Evolutionary conservation across 176 grass and related monocot species (phyloP).

Genomic region (Paspalum vaginatum): DNA sequence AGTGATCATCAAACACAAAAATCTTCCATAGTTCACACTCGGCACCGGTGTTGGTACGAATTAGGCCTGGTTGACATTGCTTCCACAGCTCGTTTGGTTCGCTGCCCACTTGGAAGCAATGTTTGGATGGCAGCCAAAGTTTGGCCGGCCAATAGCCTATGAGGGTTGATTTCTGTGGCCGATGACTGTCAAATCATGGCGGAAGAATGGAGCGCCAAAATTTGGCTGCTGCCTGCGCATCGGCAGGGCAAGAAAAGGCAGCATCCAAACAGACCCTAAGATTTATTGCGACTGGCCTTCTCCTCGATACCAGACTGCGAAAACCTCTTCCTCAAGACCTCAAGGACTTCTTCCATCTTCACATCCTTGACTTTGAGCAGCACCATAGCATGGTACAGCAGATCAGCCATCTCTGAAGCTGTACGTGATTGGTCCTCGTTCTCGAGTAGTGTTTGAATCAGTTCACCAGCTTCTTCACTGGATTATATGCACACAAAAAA

Average conservation of each 20-base stretch:
- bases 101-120: too few relatives aligned
- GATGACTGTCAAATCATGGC: too few relatives aligned
- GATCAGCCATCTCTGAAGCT: conserved; percentile 84
- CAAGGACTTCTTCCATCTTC: conserved; percentile 78
- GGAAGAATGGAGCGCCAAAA: too few relatives aligned
- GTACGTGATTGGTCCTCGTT: conserved; percentile 64
- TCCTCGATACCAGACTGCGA: conserved; percentile 79
- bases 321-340: conserved; percentile 80
- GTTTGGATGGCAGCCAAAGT: too few relatives aligned
- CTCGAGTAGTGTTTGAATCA: conserved; percentile 69
- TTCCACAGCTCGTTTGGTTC: too few relatives aligned
- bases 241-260: too few relatives aligned
- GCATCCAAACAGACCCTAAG: neutral
- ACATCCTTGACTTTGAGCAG: conserved; percentile 70
- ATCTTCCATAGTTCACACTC: neutral
- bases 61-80: too few relatives aligned
- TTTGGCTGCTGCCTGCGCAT: too few relatives aligned
- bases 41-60: neutral
- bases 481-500: conserved; percentile 4
- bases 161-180: too few relatives aligned
- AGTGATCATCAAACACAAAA: neutral
- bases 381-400: conserved; percentile 92
- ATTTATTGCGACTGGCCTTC: conserved; percentile 75
- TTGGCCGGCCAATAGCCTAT: too few relatives aligned
- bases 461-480: conserved; percentile 86